These are phyloP conservation scores for Comarum palustre DNA, from an alignment of 306 rosid species.

Conservation along the genomic window DNA sequence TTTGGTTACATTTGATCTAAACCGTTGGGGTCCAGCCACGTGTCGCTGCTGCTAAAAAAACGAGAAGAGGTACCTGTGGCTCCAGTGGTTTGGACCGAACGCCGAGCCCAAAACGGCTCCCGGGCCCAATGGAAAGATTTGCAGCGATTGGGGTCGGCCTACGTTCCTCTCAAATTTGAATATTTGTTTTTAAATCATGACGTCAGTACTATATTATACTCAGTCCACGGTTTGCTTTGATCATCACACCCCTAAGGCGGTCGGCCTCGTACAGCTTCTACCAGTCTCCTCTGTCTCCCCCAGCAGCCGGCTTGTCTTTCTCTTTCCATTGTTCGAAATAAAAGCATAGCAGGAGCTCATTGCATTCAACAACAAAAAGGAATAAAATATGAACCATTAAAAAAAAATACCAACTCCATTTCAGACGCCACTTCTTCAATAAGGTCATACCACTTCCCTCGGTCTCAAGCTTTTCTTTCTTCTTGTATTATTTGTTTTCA, in stretches of 20 bases:
- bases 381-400: background rate
- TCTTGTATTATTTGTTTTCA: background rate
- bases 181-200: background rate
- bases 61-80: background rate
- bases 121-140: background rate
- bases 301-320: constrained; percentile 24
- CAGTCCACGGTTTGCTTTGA: constrained; percentile 44
- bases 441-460: constrained; percentile 15
- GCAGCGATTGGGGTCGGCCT: no score
- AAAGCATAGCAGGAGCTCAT: background rate
- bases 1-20: no score
- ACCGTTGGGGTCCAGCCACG: background rate
- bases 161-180: background rate
- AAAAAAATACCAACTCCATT: constrained; percentile 20
- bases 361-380: background rate
- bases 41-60: background rate
- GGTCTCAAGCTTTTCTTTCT: background rate
- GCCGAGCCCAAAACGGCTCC: background rate
- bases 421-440: background rate
- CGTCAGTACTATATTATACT: constrained; percentile 29
- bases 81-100: background rate
- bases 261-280: constrained; percentile 38
- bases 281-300: constrained; percentile 23
- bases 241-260: constrained; percentile 47
- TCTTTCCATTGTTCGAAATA: constrained; percentile 7